These are phyloP conservation scores for Trichosporon sp. DNA, from an alignment of 1,284 basidiomycete genomes.

Conservation along the genomic window DNA sequence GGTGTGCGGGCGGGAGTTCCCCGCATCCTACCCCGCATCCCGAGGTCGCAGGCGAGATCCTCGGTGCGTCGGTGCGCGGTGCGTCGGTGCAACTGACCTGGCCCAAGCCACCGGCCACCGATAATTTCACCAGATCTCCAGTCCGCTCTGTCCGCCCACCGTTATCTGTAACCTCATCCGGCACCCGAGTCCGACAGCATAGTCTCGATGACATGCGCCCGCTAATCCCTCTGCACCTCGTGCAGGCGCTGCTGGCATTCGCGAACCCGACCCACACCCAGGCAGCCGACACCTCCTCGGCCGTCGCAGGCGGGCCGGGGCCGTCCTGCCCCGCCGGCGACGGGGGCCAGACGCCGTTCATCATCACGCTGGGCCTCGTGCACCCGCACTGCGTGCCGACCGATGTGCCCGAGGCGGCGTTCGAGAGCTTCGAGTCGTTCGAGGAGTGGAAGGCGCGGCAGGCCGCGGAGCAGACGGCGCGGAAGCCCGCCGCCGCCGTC, in stretches of 20 bases:
- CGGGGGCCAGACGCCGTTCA: not conserved
- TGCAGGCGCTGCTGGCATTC: conserved; percentile 8
- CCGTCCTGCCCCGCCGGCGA: not conserved
- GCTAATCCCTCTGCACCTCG: conserved; percentile 5
- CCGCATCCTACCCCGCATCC: not conserved
- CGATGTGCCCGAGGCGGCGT: not conserved
- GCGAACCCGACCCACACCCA: not conserved
- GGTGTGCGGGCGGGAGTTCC: not conserved
- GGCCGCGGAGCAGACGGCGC: conserved; percentile 38
- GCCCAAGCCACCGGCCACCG: not conserved
- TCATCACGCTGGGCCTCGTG: not conserved
- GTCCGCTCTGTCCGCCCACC: not conserved
- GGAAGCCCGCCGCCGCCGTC: not conserved
- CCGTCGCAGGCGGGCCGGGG: not conserved
- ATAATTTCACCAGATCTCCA: not conserved
- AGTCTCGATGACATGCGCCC: conserved; percentile 9
- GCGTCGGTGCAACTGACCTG: not conserved
- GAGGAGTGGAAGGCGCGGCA: conserved; percentile 84
- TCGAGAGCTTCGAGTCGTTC: conserved; percentile 61
- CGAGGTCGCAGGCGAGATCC: not conserved
- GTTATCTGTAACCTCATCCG: not conserved
- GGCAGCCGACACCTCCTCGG: not conserved
- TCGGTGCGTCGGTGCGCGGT: not conserved
- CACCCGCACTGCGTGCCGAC: not conserved
- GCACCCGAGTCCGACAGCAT: not conserved